phyloP scores from a whole-genome alignment of 2,329 filamentous ascomycete species.

The Akanthomyces uredinophilus region DNA sequence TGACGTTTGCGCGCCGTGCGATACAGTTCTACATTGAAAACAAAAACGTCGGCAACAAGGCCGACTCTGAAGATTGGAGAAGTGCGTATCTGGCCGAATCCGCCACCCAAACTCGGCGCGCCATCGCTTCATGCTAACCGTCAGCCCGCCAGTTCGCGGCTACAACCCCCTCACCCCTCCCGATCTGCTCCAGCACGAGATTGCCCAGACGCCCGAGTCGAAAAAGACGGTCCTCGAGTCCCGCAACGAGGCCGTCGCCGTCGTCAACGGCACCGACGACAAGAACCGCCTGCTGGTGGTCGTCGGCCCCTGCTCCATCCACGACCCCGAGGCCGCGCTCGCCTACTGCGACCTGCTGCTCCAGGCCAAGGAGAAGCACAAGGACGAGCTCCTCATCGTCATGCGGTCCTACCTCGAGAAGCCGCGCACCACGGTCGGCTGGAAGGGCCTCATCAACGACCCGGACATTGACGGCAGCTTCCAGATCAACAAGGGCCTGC shows the following conservation, averaged over 20 bases:
- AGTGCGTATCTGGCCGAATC: constrained; percentile 50
- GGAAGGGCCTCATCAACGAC: constrained; percentile 99
- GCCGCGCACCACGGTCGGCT: constrained; percentile 94
- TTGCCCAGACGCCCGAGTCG: constrained; percentile 59
- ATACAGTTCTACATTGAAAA: constrained; percentile 69
- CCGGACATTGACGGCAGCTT: constrained; percentile 95
- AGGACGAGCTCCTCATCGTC: constrained; percentile 79
- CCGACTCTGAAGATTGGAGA: constrained; percentile 73
- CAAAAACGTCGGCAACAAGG: constrained; percentile 70
- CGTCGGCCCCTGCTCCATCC: constrained; percentile 93
- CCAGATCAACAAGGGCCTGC: constrained; percentile 98
- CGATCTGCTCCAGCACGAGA: constrained; percentile 79
- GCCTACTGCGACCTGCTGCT: constrained; percentile 84
- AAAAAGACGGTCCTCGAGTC: constrained; percentile 65
- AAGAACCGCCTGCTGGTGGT: constrained; percentile 85
- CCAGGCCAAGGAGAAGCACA: constrained; percentile 71
- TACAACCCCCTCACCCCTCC: constrained; percentile 90
- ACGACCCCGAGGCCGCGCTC: constrained; percentile 78
- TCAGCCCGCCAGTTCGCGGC: constrained; percentile 59
- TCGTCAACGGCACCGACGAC: constrained; percentile 71
- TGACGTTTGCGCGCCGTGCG: constrained; percentile 19
- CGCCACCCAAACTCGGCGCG: background rate
- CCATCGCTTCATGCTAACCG: constrained; percentile 20
- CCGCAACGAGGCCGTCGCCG: constrained; percentile 62
- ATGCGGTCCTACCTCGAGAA: constrained; percentile 99